These are phyloP conservation scores for Alternaria arborescens DNA, from an alignment of 2,329 filamentous ascomycete species.

Conservation along the genomic window DNA sequence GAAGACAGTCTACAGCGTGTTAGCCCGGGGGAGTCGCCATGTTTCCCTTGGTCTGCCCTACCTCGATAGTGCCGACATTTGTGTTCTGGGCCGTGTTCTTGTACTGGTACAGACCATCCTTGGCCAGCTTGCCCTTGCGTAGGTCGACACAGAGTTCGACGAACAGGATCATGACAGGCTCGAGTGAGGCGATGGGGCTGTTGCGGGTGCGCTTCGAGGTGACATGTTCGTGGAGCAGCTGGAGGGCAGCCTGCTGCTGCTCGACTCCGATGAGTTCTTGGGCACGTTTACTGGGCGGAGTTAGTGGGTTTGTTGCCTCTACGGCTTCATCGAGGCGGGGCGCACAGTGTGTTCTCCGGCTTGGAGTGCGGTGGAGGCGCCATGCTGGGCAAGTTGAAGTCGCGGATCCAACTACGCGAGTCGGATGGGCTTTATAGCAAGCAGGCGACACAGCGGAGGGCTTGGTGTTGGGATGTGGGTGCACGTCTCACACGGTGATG, in stretches of 20 bases:
- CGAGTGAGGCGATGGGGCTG: slow-evolving; percentile 92
- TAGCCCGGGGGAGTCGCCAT: slow-evolving; percentile 12
- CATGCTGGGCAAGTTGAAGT: slow-evolving; percentile 64
- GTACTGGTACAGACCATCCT: slow-evolving; percentile 99
- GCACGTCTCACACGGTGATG: slow-evolving; percentile 29
- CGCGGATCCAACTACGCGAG: slow-evolving; percentile 37
- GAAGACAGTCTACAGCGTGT: slow-evolving; percentile 70
- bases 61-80: slow-evolving; percentile 97
- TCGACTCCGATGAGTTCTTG: slow-evolving; percentile 98
- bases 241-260: slow-evolving; percentile 90
- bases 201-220: slow-evolving; percentile 97
- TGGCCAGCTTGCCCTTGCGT: slow-evolving; percentile 97
- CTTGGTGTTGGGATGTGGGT: slow-evolving; percentile 22
- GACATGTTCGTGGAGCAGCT: slow-evolving; percentile 98
- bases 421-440: slow-evolving; percentile 41
- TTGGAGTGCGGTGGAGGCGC: slow-evolving; percentile 97
- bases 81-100: slow-evolving; percentile 99
- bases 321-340: slow-evolving; percentile 16
- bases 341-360: slow-evolving; percentile 91
- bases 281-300: slow-evolving; percentile 68
- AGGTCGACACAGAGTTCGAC: slow-evolving; percentile 97
- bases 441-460: slow-evolving; percentile 38
- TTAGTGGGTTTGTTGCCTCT: slow-evolving; percentile 14
- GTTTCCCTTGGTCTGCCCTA: slow-evolving; percentile 49
- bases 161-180: slow-evolving; percentile 98